phyloP scores from a whole-genome alignment of 2,329 filamentous ascomycete species.

The Beauveria caledonica region DNA sequence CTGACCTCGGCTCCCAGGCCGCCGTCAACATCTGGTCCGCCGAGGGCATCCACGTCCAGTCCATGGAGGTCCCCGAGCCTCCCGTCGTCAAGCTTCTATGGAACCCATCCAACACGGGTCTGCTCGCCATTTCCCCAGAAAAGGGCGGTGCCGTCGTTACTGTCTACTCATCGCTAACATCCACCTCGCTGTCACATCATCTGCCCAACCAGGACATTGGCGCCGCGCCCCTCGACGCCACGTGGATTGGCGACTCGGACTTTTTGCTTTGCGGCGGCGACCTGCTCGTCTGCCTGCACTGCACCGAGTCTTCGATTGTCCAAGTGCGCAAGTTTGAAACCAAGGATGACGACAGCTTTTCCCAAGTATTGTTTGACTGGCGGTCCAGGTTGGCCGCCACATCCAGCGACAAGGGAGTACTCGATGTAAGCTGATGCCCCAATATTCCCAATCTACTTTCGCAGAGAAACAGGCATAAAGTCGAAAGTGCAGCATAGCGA shows the following conservation, averaged over 20 bases:
- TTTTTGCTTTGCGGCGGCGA: conserved; percentile 54
- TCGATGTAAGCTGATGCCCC: conserved; percentile 44
- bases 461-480: not conserved
- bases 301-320: conserved; percentile 37
- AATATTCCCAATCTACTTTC: not conserved
- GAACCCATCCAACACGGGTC: conserved; percentile 47
- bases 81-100: conserved; percentile 54
- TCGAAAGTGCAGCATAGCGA: not conserved
- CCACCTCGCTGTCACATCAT: conserved; percentile 38
- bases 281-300: conserved; percentile 40
- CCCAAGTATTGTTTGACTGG: conserved; percentile 48
- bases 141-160: conserved; percentile 47
- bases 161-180: conserved; percentile 38
- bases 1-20: conserved; percentile 42
- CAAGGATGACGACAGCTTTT: conserved; percentile 44
- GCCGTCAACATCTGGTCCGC: conserved; percentile 49
- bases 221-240: conserved; percentile 46
- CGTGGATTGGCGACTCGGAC: conserved; percentile 51
- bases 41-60: conserved; percentile 43
- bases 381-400: conserved; percentile 48
- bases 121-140: conserved; percentile 50
- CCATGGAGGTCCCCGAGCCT: conserved; percentile 50
- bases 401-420: conserved; percentile 48
- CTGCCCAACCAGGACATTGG: conserved; percentile 43
- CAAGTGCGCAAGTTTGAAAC: conserved; percentile 43